Evolutionary conservation across 2,329 filamentous ascomycete species (phyloP).

Genomic region (Aspergillus intermedius): DNA sequence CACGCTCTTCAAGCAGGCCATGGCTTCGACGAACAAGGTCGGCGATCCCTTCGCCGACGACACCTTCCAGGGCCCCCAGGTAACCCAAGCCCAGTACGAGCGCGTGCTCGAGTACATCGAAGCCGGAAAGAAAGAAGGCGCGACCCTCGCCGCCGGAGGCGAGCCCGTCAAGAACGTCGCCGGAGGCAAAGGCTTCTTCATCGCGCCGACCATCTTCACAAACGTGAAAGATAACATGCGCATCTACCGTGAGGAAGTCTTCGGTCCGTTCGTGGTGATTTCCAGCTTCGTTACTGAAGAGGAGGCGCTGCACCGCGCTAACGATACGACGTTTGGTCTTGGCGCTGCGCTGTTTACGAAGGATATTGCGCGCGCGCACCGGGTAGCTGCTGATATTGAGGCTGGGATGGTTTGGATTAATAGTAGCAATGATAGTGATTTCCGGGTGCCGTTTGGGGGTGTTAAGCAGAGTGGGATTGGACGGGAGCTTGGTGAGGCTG

Average conservation of each 20-base stretch:
- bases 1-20: slow-evolving; percentile 25
- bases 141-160: slow-evolving; percentile 59
- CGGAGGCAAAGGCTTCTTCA: slow-evolving; percentile 58
- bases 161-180: slow-evolving; percentile 49
- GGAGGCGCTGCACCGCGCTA: slow-evolving; percentile 52
- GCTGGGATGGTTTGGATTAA: slow-evolving; percentile 68
- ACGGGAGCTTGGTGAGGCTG: slow-evolving; percentile 55
- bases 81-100: slow-evolving; percentile 32
- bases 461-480: slow-evolving; percentile 60
- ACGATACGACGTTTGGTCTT: slow-evolving; percentile 44
- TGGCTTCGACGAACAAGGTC: slow-evolving; percentile 28
- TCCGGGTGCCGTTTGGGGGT: slow-evolving; percentile 54
- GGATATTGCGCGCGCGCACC: slow-evolving; percentile 57
- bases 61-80: slow-evolving; percentile 32
- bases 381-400: slow-evolving; percentile 51
- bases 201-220: slow-evolving; percentile 54
- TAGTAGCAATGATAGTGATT: slow-evolving; percentile 45
- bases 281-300: slow-evolving; percentile 54
- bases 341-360: slow-evolving; percentile 36
- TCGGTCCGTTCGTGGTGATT: slow-evolving; percentile 57
- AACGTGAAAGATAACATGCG: slow-evolving; percentile 52
- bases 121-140: slow-evolving; percentile 63
- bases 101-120: slow-evolving; percentile 64
- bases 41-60: slow-evolving; percentile 31
- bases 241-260: slow-evolving; percentile 58